These are phyloP conservation scores for Paradendryphiella salina DNA, from an alignment of 2,329 filamentous ascomycete species.

Conservation along the genomic window DNA sequence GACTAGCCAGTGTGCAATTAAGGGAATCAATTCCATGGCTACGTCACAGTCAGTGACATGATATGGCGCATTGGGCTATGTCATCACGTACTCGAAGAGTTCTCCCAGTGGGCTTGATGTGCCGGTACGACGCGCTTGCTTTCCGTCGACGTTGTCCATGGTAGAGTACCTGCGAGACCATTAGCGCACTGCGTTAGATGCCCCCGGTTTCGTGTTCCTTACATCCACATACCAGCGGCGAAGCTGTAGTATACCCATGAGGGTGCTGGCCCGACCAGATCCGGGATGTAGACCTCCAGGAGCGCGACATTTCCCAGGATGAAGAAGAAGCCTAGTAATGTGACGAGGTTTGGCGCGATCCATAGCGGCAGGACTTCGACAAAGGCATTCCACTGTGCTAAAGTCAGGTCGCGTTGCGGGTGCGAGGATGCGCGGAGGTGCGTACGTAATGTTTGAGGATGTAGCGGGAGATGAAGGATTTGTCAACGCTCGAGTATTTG, in stretches of 20 bases:
- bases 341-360: conserved; percentile 98
- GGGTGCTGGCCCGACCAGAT: conserved; percentile 84
- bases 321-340: conserved; percentile 90
- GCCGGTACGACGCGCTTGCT: conserved; percentile 91
- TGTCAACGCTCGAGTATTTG: conserved; percentile 97
- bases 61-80: conserved; percentile 29
- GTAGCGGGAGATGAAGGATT: conserved; percentile 90
- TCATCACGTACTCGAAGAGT: conserved; percentile 74
- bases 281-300: conserved; percentile 80
- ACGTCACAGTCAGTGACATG: conserved; percentile 26
- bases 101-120: conserved; percentile 94
- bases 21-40: conserved; percentile 95
- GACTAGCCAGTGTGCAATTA: conserved; percentile 91
- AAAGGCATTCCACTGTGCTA: conserved; percentile 86
- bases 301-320: conserved; percentile 81
- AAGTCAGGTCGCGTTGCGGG: conserved; percentile 28
- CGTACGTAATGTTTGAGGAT: conserved; percentile 93
- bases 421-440: conserved; percentile 21
- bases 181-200: conserved; percentile 16
- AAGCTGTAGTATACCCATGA: conserved; percentile 96
- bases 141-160: conserved; percentile 98
- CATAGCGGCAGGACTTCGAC: conserved; percentile 91
- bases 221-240: conserved; percentile 95
- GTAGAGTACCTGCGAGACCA: conserved; percentile 71
- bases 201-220: conserved; percentile 14